Conservation (phyloP, 2,329 filamentous ascomycete genomes). For the Colletotrichum zoysiae region DNA sequence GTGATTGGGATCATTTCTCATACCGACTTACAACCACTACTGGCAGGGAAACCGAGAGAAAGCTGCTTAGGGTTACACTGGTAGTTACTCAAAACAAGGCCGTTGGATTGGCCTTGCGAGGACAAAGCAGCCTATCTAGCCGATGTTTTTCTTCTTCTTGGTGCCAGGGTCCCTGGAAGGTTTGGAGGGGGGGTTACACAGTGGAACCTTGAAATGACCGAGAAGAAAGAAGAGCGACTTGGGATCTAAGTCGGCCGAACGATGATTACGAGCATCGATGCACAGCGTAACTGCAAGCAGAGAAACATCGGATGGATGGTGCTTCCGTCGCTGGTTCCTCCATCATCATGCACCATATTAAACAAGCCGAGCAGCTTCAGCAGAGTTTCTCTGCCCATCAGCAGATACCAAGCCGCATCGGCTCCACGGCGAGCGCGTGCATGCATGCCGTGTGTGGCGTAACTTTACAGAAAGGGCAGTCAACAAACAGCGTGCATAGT, state of each 20-base stretch:
- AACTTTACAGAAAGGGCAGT: neutral
- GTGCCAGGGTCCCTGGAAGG: conserved; percentile 6
- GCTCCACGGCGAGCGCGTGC: conserved; percentile 34
- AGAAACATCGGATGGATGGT: conserved; percentile 1
- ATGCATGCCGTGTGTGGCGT: conserved; percentile 1
- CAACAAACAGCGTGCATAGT: neutral
- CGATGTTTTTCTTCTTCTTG: conserved; percentile 21
- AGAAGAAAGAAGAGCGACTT: conserved; percentile 23
- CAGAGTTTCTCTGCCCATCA: conserved; percentile 12
- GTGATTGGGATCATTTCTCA: conserved; percentile 38
- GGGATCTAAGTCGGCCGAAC: conserved; percentile 33
- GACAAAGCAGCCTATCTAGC: conserved; percentile 19
- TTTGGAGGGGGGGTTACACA: conserved; percentile 4
- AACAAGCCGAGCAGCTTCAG: conserved; percentile 12
- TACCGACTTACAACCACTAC: conserved; percentile 18
- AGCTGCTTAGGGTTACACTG: conserved; percentile 13
- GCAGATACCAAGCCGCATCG: conserved; percentile 33
- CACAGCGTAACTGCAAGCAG: conserved; percentile 23
- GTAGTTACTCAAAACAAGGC: conserved; percentile 3
- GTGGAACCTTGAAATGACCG: conserved; percentile 37
- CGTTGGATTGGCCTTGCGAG: conserved; percentile 20
- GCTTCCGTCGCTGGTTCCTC: conserved; percentile 6
- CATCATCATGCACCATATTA: conserved; percentile 8
- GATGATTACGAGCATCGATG: conserved; percentile 9
- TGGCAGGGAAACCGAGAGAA: conserved; percentile 25